phyloP scores from a whole-genome alignment of 2,329 filamentous ascomycete genomes.

The Eutypella sp. region DNA sequence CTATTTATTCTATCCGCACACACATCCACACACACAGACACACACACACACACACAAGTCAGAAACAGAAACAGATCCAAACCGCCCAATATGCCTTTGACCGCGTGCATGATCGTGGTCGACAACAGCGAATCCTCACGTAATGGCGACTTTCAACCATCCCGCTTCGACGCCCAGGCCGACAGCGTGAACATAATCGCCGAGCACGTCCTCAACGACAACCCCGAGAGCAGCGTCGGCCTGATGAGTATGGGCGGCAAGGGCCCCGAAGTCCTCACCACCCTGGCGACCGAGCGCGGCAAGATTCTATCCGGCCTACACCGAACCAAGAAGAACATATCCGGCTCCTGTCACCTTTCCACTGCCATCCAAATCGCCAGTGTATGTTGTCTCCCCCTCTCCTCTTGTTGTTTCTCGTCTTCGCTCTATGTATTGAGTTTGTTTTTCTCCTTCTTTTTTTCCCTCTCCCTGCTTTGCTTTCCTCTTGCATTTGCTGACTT shows the following conservation, averaged over 20 bases:
- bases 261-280: conserved; percentile 95
- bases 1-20: background rate
- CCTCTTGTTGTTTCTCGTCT: too few relatives aligned
- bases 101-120: conserved; percentile 99
- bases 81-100: conserved; percentile 71
- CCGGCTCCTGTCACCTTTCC: conserved; percentile 79
- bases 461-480: too few relatives aligned
- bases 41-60: conserved; percentile 4
- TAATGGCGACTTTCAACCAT: conserved; percentile 89
- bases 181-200: conserved; percentile 95
- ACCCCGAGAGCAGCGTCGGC: conserved; percentile 94
- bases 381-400: conserved; percentile 50
- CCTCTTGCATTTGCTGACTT: too few relatives aligned
- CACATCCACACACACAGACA: too few relatives aligned
- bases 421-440: too few relatives aligned
- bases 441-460: background rate
- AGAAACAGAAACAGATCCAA: conserved; percentile 8
- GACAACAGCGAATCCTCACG: conserved; percentile 99
- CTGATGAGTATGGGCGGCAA: conserved; percentile 99
- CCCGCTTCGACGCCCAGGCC: conserved; percentile 91
- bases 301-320: conserved; percentile 91
- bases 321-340: conserved; percentile 85
- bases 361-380: conserved; percentile 93
- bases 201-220: conserved; percentile 88
- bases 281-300: conserved; percentile 91